Evolutionary conservation across 2,329 filamentous ascomycete genomes (phyloP).

Genomic region (Trichoderma citrinoviride): DNA sequence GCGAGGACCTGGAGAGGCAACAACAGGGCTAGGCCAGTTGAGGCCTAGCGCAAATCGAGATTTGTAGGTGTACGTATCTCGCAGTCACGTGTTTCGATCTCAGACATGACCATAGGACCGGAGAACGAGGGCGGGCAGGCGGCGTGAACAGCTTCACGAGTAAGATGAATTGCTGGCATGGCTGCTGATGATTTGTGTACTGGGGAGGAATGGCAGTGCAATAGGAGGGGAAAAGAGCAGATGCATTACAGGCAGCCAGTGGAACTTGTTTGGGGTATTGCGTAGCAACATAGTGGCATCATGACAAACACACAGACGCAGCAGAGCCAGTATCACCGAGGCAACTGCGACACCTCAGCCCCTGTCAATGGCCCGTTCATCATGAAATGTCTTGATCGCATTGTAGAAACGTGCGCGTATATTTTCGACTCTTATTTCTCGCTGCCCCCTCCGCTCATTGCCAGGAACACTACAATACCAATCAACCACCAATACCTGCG

Average conservation of each 20-base stretch:
- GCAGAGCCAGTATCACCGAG: neutral
- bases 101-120: neutral
- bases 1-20: constrained; percentile 28
- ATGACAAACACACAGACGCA: neutral
- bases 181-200: neutral
- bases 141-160: neutral
- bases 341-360: no score
- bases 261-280: neutral
- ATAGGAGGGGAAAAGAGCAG: neutral
- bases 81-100: constrained; percentile 7
- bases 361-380: neutral
- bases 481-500: constrained; percentile 66
- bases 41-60: neutral
- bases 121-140: neutral
- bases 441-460: constrained; percentile 49
- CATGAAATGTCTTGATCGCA: neutral
- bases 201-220: neutral
- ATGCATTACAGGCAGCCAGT: neutral
- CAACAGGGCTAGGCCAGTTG: constrained; percentile 34
- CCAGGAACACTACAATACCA: constrained; percentile 51
- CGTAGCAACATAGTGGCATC: neutral
- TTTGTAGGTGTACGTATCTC: neutral
- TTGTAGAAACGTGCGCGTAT: neutral
- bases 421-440: constrained; percentile 46
- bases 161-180: neutral